Evolutionary conservation across 83 land plant genomes (phyloP).

Genomic region (Isoetes engelmannii): DNA sequence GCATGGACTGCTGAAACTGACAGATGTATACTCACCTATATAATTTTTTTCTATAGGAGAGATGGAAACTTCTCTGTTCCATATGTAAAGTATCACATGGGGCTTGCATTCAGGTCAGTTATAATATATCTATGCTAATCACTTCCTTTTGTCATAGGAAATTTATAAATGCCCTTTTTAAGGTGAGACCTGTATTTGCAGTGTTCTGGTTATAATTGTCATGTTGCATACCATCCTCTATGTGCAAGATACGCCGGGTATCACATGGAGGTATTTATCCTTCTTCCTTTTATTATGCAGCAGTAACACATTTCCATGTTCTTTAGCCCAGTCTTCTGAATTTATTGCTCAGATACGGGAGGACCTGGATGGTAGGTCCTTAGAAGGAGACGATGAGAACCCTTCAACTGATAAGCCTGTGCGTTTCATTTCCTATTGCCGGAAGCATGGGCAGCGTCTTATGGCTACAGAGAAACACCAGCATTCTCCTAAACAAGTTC

Average conservation of each 20-base stretch:
- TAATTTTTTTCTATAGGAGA: slow-evolving; percentile 46
- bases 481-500: not conserved
- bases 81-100: slow-evolving; percentile 94
- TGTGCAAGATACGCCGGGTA: slow-evolving; percentile 9
- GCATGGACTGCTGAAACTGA: too few species aligned
- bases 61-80: slow-evolving; percentile 91
- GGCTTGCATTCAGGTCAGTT: slow-evolving; percentile 81
- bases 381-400: not conserved
- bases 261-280: slow-evolving; percentile 10
- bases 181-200: not conserved
- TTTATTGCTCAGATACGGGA: not conserved
- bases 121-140: too few species aligned
- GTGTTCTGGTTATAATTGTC: not conserved
- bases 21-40: too few species aligned
- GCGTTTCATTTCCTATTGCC: not conserved
- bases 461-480: not conserved
- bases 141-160: too few species aligned
- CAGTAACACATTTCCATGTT: not conserved
- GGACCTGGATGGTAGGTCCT: not conserved
- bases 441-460: slow-evolving; percentile 1
- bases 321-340: not conserved
- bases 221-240: slow-evolving; percentile 9
- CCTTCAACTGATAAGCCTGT: not conserved
- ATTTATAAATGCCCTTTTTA: too few species aligned
- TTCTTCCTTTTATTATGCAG: not conserved